phyloP scores from a whole-genome alignment of 352 stramenopile species.

The Phytophthora citricola region DNA sequence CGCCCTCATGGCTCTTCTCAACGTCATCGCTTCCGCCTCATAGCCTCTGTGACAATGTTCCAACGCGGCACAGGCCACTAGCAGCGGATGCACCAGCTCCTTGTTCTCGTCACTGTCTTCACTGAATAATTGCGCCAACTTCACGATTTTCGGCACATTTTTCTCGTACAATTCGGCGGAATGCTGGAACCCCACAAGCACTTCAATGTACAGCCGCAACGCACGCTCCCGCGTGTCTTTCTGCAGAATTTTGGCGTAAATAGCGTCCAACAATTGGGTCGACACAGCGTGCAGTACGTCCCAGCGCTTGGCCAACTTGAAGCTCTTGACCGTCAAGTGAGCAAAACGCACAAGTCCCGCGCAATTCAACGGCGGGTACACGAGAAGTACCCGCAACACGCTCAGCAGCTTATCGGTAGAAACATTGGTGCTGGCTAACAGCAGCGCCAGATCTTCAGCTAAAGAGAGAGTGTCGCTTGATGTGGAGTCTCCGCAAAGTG shows the following conservation, averaged over 20 bases:
- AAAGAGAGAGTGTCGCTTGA: conserved; percentile 27
- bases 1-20: conserved; percentile 48
- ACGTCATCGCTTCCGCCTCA: conserved; percentile 54
- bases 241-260: conserved; percentile 46
- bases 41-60: conserved; percentile 75
- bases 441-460: conserved; percentile 60
- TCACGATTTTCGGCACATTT: conserved; percentile 50
- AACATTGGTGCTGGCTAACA: conserved; percentile 64
- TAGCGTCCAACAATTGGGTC: conserved; percentile 42
- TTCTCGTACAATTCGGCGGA: conserved; percentile 60
- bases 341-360: conserved; percentile 61
- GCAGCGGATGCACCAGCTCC: conserved; percentile 34
- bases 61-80: conserved; percentile 57
- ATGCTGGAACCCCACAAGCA: conserved; percentile 84
- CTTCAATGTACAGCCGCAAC: conserved; percentile 63
- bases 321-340: conserved; percentile 59
- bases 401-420: conserved; percentile 38
- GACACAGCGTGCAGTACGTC: conserved; percentile 54
- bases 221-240: conserved; percentile 30
- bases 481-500: conserved; percentile 34
- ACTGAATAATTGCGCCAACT: conserved; percentile 50
- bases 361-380: conserved; percentile 44
- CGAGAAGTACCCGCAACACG: conserved; percentile 45
- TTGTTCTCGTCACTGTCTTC: conserved; percentile 38
- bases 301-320: conserved; percentile 86